Evolutionary conservation across 2,329 filamentous ascomycete species (phyloP), one percentile per base, ranked within the genome.

Genomic region (Sporothrix euskadiensis): DNA sequence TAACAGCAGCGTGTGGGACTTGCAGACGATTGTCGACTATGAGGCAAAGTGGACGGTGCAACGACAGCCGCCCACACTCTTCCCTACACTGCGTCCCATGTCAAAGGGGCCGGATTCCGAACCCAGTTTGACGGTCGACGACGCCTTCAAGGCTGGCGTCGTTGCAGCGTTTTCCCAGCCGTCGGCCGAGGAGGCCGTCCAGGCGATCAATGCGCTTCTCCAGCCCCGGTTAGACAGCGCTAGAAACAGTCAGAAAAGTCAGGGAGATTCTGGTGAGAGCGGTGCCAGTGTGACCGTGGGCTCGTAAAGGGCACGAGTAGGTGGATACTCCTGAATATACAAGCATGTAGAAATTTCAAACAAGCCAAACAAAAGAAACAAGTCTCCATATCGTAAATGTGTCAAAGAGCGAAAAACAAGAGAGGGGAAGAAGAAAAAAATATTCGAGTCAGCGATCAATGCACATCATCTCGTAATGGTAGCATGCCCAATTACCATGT

Each of bases 161-260:
- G 49, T 14, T 0, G 65, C 14, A 14, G 74, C 72, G 0, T 75
- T 70, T 16, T 32, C 47, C 0, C 32, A 39, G 26, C 14, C 32
- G 10, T 61, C 69, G 30, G 39, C 56, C 6, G 68, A 69, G 7
- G 65, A 66, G 5, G 69, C 39, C 16, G 32, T 69, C 49, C 30
- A 56, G 2, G 52, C 63, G 22, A 71, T 74, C 19, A 8, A 56
- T n/a, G 54, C 14, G 39, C 32, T 74, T 14, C 30, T 74, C 44
- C 3, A 14, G 5, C 8, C 7, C 10, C 39, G 61, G 39, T 19
- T n/a, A 44, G n/a, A 16, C 9, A 30, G 12, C n/a, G 6, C 4
- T 2, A 35, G 35, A 35, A 4, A 5, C 35, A 4, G 35, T 8
- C 35, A 35, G 35, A 35, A n/a, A 5, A 7, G 4, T 3, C 4